phyloP scores from a whole-genome alignment of 2,329 filamentous ascomycete genomes.

The Cladophialophora bantiana region DNA sequence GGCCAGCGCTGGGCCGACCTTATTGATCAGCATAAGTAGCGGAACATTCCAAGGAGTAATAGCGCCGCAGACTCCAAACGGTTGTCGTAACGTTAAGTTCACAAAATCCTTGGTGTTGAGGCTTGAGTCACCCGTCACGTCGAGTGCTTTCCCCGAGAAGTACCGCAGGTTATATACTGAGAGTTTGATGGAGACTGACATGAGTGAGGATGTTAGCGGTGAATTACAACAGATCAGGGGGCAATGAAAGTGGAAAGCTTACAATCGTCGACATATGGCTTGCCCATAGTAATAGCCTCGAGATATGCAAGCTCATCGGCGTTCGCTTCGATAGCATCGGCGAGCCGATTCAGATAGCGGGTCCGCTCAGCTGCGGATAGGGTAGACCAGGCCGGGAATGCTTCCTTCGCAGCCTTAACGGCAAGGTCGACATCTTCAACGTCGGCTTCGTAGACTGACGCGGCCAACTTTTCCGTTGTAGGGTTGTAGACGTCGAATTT shows the following conservation, averaged over 20 bases:
- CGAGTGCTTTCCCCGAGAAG: neutral
- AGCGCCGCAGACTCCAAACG: conserved; percentile 42
- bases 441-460: conserved; percentile 42
- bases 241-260: no score
- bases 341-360: conserved; percentile 50
- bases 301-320: conserved; percentile 54
- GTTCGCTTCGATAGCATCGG: conserved; percentile 50
- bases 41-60: conserved; percentile 54
- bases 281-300: conserved; percentile 59
- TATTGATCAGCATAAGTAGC: conserved; percentile 49
- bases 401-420: conserved; percentile 42
- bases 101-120: neutral
- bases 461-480: conserved; percentile 41
- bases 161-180: neutral
- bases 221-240: no score
- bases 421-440: conserved; percentile 45
- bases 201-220: no score
- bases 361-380: conserved; percentile 54
- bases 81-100: conserved; percentile 22
- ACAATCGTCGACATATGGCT: conserved; percentile 46
- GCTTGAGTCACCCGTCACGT: neutral
- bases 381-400: conserved; percentile 53
- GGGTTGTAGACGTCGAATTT: conserved; percentile 46
- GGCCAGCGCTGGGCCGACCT: conserved; percentile 51
- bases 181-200: no score